Conservation (phyloP, 768 basidiomycete genomes). For the Nidula microcarpa region DNA sequence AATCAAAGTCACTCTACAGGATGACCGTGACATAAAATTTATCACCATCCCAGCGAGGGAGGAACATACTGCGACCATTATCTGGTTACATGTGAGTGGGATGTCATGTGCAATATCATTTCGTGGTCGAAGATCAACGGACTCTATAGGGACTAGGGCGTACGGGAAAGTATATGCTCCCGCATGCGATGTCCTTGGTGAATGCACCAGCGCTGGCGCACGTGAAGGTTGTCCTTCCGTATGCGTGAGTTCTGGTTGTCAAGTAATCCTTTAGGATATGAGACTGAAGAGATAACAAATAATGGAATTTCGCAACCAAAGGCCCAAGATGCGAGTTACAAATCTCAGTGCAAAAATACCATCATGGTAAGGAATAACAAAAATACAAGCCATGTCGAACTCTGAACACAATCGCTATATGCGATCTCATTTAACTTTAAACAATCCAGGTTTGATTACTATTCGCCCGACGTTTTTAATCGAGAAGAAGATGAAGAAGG, state of each 20-base stretch:
- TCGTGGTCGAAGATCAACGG: too few species aligned
- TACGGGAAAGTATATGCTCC: too few species aligned
- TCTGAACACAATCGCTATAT: neutral
- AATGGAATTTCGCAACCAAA: neutral
- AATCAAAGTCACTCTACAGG: too few species aligned
- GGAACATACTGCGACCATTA: too few species aligned
- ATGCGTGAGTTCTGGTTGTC: slow-evolving; percentile 31
- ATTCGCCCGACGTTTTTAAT: slow-evolving; percentile 37
- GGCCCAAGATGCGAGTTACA: slow-evolving; percentile 34
- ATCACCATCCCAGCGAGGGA: too few species aligned
- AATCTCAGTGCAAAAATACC: slow-evolving; percentile 19
- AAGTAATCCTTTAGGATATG: slow-evolving; percentile 8
- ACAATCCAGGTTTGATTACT: slow-evolving; percentile 54
- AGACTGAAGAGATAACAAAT: neutral
- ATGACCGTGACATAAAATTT: too few species aligned
- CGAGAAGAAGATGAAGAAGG: slow-evolving; percentile 54
- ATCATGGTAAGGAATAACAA: slow-evolving; percentile 40
- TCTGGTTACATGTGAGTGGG: too few species aligned
- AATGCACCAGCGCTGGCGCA: slow-evolving; percentile 36
- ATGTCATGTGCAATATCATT: too few species aligned
- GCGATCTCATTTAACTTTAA: slow-evolving; percentile 45
- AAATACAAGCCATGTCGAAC: neutral
- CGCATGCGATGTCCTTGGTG: too few species aligned
- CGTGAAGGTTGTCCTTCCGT: slow-evolving; percentile 71
- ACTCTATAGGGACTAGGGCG: too few species aligned